Evolutionary conservation across 305 asterid species (phyloP).

Genomic region (Euphrasia arctica): DNA sequence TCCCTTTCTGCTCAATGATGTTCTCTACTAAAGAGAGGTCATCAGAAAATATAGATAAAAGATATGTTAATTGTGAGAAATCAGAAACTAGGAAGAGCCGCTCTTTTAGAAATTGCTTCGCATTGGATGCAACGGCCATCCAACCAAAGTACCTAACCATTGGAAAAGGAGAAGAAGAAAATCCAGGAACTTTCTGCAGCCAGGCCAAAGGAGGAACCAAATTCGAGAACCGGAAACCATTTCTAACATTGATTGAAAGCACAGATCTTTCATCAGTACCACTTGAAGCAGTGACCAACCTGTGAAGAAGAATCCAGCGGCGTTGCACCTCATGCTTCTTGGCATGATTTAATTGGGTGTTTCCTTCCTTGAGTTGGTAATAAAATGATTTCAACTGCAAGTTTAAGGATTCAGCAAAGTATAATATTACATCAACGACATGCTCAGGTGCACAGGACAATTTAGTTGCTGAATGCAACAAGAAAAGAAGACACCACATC

Average conservation of each 20-base stretch:
- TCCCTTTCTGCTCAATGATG: slow-evolving; percentile 46
- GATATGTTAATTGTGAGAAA: slow-evolving; percentile 67
- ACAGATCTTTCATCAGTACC: slow-evolving; percentile 71
- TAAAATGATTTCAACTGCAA: slow-evolving; percentile 46
- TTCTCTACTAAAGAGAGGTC: slow-evolving; percentile 72
- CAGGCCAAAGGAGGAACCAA: slow-evolving; percentile 78
- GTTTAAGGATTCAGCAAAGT: slow-evolving; percentile 67
- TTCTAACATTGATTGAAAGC: slow-evolving; percentile 43
- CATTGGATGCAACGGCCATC: slow-evolving; percentile 95
- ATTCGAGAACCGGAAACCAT: slow-evolving; percentile 79
- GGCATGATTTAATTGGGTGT: slow-evolving; percentile 39
- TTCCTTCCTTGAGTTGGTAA: slow-evolving; percentile 61
- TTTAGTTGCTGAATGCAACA: slow-evolving; percentile 90
- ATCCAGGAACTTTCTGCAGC: slow-evolving; percentile 71
- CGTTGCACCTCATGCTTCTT: slow-evolving; percentile 74
- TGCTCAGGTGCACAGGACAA: slow-evolving; percentile 65
- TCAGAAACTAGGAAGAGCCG: slow-evolving; percentile 91
- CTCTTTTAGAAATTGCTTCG: slow-evolving; percentile 77
- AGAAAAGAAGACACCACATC: slow-evolving; percentile 83
- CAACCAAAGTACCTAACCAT: slow-evolving; percentile 86
- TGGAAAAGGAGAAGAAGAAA: slow-evolving; percentile 76
- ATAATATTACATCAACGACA: slow-evolving; percentile 79
- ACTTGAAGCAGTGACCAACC: slow-evolving; percentile 87
- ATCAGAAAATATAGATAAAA: slow-evolving; percentile 77
- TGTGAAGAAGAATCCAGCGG: slow-evolving; percentile 77